Conservation (phyloP, 2,329 filamentous ascomycete species). For the Monosporascus sp. region DNA sequence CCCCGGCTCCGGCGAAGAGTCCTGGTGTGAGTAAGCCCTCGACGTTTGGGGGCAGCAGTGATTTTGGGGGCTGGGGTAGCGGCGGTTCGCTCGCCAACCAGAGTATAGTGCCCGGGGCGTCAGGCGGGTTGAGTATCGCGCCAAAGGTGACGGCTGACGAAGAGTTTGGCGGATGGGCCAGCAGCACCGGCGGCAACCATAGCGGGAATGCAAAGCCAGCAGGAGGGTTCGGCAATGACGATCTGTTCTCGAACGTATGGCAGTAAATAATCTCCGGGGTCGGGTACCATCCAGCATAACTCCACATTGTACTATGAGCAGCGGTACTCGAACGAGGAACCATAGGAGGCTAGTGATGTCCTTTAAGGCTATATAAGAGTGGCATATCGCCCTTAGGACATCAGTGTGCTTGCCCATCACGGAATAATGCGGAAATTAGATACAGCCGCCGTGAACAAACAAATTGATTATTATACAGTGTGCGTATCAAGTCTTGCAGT, state of each 20-base stretch:
- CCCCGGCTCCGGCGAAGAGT: slow-evolving; percentile 56
- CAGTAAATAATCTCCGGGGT: slow-evolving; percentile 44
- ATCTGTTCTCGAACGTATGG: slow-evolving; percentile 96
- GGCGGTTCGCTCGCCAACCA: slow-evolving; percentile 49
- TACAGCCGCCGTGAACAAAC: no score
- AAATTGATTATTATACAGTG: neutral
- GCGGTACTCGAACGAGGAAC: no score
- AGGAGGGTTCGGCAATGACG: slow-evolving; percentile 65
- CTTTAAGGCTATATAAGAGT: no score
- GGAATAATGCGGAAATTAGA: no score
- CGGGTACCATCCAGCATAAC: neutral
- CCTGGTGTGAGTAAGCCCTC: slow-evolving; percentile 39
- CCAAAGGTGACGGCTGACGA: slow-evolving; percentile 82
- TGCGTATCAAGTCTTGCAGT: neutral
- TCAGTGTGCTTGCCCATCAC: no score
- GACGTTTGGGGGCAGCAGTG: slow-evolving; percentile 48
- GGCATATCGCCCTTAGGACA: no score
- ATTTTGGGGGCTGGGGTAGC: slow-evolving; percentile 56
- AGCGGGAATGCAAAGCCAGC: slow-evolving; percentile 48
- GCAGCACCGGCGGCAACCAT: slow-evolving; percentile 49
- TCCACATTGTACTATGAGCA: neutral
- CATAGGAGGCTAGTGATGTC: no score
- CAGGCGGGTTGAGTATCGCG: slow-evolving; percentile 59
- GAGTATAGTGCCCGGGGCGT: slow-evolving; percentile 56
- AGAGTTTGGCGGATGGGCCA: slow-evolving; percentile 94